Percentiles rank a stretch among this genome's conserved stretches.
These are phyloP conservation scores for Erucastrum elatum DNA, from an alignment of 345 rosid genomes.

Conservation along the genomic window DNA sequence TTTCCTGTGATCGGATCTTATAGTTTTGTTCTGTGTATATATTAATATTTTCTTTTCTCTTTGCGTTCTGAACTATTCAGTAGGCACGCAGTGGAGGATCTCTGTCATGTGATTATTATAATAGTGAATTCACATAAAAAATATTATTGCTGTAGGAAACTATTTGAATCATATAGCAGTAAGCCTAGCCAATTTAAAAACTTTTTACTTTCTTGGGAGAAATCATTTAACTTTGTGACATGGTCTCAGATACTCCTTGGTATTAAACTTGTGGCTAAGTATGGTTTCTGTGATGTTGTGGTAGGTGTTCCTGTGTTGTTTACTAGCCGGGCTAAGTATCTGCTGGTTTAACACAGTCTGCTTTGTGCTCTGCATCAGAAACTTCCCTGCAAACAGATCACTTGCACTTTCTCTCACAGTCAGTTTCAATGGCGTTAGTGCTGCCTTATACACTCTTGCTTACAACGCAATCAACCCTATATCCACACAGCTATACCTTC, in stretches of 20 bases:
- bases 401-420: constrained; percentile 90
- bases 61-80: neutral
- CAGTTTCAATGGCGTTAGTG: constrained; percentile 92
- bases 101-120: constrained; percentile 1
- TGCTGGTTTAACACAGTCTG: constrained; percentile 99
- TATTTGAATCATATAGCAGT: constrained; percentile 1
- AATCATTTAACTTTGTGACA: neutral
- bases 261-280: neutral
- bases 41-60: neutral
- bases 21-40: neutral
- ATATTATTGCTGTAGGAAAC: neutral
- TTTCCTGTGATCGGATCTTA: constrained; percentile 34
- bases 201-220: neutral
- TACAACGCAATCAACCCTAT: constrained; percentile 67
- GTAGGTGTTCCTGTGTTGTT: constrained; percentile 84
- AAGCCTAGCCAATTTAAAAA: neutral
- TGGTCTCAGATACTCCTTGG: neutral
- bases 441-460: constrained; percentile 82
- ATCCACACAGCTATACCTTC: constrained; percentile 61
- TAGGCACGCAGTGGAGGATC: constrained; percentile 6
- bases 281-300: constrained; percentile 8
- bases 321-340: constrained; percentile 87
- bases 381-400: constrained; percentile 72
- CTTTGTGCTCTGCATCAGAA: constrained; percentile 83
- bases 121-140: neutral